phyloP scores from a whole-genome alignment of 1,139 yeast species.

The Chernovozyma sophiae-reginae region DNA sequence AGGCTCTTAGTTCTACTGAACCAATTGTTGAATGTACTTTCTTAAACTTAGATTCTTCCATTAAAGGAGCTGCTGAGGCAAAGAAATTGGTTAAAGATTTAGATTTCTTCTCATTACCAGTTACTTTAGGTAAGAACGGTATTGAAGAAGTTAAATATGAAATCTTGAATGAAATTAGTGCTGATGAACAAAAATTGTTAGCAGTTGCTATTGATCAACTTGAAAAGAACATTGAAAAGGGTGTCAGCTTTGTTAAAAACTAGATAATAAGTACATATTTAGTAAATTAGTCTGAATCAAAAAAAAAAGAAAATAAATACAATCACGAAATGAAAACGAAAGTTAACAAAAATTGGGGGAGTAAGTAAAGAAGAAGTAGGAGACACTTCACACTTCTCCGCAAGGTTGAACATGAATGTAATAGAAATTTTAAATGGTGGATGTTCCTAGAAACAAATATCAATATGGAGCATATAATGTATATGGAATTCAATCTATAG shows the following conservation, averaged over 20 bases:
- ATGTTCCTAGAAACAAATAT: too few species aligned
- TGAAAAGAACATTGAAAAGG: slow-evolving; percentile 55
- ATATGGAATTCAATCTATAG: too few species aligned
- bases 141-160: slow-evolving; percentile 32
- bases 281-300: too few species aligned
- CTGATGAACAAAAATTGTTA: slow-evolving; percentile 44
- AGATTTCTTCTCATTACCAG: slow-evolving; percentile 63
- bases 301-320: too few species aligned
- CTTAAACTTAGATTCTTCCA: slow-evolving; percentile 38
- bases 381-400: too few species aligned
- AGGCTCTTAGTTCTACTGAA: slow-evolving; percentile 27
- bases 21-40: slow-evolving; percentile 54
- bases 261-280: neutral
- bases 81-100: slow-evolving; percentile 33
- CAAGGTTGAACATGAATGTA: too few species aligned
- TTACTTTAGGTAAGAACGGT: slow-evolving; percentile 47
- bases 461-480: too few species aligned
- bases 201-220: slow-evolving; percentile 53
- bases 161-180: slow-evolving; percentile 27
- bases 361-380: too few species aligned
- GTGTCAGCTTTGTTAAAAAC: slow-evolving; percentile 50
- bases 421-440: too few species aligned
- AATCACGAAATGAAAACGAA: too few species aligned
- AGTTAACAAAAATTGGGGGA: too few species aligned
- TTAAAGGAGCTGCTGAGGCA: slow-evolving; percentile 49